phyloP scores from a whole-genome alignment of 805 yeast species.

The Ogataea nakhonphanomensis region DNA sequence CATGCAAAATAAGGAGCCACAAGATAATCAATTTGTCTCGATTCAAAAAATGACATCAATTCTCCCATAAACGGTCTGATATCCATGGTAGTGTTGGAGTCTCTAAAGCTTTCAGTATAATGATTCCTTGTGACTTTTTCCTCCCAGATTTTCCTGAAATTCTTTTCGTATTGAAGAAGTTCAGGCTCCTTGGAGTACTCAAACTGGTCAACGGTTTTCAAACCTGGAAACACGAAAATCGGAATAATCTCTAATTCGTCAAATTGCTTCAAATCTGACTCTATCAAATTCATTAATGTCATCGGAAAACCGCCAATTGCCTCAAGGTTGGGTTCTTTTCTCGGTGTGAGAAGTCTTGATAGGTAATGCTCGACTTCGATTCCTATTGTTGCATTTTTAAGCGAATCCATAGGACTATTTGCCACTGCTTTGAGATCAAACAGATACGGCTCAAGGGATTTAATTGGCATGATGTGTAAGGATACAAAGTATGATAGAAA shows the following conservation, averaged over 20 bases:
- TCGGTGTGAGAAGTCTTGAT: slow-evolving; percentile 54
- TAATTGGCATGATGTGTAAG: slow-evolving; percentile 32
- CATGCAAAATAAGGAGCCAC: slow-evolving; percentile 83
- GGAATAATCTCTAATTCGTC: slow-evolving; percentile 67
- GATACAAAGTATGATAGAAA: background rate
- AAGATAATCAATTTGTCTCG: slow-evolving; percentile 56
- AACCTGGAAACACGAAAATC: slow-evolving; percentile 74
- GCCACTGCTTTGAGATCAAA: slow-evolving; percentile 64
- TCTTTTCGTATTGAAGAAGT: slow-evolving; percentile 35
- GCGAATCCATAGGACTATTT: slow-evolving; percentile 55
- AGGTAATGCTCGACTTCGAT: slow-evolving; percentile 82
- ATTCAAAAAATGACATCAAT: slow-evolving; percentile 54
- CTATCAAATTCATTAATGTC: slow-evolving; percentile 52
- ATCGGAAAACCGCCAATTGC: slow-evolving; percentile 83
- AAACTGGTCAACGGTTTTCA: slow-evolving; percentile 38
- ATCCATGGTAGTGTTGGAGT: slow-evolving; percentile 46
- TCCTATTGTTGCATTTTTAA: slow-evolving; percentile 69
- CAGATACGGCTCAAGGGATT: slow-evolving; percentile 62
- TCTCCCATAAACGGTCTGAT: slow-evolving; percentile 50
- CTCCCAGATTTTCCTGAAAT: slow-evolving; percentile 48
- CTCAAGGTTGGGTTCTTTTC: slow-evolving; percentile 64
- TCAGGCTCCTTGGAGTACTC: slow-evolving; percentile 26
- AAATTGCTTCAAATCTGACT: slow-evolving; percentile 60
- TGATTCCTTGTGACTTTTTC: slow-evolving; percentile 28
- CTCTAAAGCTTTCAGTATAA: slow-evolving; percentile 49